phyloP scores from a whole-genome alignment of 305 asterid genomes.

The Fraxinus nigra region DNA sequence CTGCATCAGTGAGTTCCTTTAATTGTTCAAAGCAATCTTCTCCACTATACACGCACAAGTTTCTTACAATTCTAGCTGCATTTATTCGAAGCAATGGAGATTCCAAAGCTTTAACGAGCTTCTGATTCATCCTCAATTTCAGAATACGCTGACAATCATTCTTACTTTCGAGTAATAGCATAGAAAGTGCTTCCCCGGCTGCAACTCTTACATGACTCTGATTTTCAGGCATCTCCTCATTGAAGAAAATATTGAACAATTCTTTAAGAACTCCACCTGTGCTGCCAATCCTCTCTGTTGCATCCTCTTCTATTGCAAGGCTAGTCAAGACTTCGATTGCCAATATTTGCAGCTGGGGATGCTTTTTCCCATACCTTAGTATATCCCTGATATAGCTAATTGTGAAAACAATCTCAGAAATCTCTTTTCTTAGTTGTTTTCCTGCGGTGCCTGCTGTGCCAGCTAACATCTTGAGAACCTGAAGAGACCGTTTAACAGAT shows the following conservation, averaged over 20 bases:
- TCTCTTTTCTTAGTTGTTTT: constrained; percentile 67
- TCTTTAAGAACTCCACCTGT: constrained; percentile 80
- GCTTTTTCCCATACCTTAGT: constrained; percentile 57
- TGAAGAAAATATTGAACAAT: constrained; percentile 56
- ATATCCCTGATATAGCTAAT: constrained; percentile 69
- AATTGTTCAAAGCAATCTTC: constrained; percentile 47
- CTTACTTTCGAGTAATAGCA: constrained; percentile 69
- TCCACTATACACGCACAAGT: constrained; percentile 68
- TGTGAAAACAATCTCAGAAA: constrained; percentile 83
- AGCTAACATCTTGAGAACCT: constrained; percentile 77
- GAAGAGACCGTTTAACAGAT: constrained; percentile 71
- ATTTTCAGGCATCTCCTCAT: constrained; percentile 34
- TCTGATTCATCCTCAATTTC: constrained; percentile 39
- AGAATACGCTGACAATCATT: constrained; percentile 46
- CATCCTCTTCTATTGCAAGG: constrained; percentile 74
- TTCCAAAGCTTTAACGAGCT: constrained; percentile 53
- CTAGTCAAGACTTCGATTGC: constrained; percentile 72
- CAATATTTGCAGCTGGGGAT: constrained; percentile 59
- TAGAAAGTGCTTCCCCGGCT: constrained; percentile 86
- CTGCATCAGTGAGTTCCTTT: constrained; percentile 50
- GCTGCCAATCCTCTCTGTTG: constrained; percentile 76
- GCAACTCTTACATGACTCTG: constrained; percentile 48
- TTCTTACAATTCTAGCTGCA: constrained; percentile 68
- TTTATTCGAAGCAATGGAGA: constrained; percentile 53
- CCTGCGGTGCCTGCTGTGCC: constrained; percentile 80